Evolutionary conservation across 2,329 filamentous ascomycete genomes (phyloP), one percentile per base, ranked within the genome.

Genomic region (Exserohilum rostratum): DNA sequence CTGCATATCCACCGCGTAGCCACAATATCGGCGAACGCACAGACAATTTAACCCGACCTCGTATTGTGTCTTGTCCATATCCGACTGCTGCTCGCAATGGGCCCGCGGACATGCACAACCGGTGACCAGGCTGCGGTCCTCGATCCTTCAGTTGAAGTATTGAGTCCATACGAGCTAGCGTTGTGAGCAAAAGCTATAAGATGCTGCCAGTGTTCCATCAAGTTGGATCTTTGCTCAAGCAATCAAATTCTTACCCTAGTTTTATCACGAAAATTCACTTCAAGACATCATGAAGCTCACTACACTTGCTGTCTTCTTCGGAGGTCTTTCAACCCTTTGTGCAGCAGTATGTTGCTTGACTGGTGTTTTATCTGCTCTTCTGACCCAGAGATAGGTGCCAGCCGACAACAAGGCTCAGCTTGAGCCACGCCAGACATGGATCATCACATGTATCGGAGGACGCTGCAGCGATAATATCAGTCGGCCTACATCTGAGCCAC

Each of bases 351-450:
- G 62, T 51, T 29, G 0, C 17, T 34, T 25, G 13, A 6, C 7
- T 17, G 2, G 5, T 9, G 9, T 9, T 15, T 20, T 33, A 29
- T 49, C 10, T 22, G 11, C 22, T 30, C 18, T 2, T 43, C 50
- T 53, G 27, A 60, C 20, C 15, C 5, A 12, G 0, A 2, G 13
- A 27, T 2, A 68, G 68, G 62, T 50, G 13, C 69, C 64, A 43
- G 64, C 60, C 22, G 55, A 64, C 10, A 49, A 59, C 18, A 25
- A 53, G 6, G 17, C 29, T 2, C 49, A 61, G 9, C 46, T 66
- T 0, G 65, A 63, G 18, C 58, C 60, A n/a, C 64, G 64, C 5
- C 68, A 71, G 53, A 70, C 67, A 11, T 71, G 57, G 43, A 66
- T 64, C 3, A 66, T 69, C 9, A 70, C 68, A 15, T 71, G 69